These are phyloP conservation scores for Kodamaea hsintzibuensis DNA, from an alignment of 805 yeast species.

Conservation along the genomic window DNA sequence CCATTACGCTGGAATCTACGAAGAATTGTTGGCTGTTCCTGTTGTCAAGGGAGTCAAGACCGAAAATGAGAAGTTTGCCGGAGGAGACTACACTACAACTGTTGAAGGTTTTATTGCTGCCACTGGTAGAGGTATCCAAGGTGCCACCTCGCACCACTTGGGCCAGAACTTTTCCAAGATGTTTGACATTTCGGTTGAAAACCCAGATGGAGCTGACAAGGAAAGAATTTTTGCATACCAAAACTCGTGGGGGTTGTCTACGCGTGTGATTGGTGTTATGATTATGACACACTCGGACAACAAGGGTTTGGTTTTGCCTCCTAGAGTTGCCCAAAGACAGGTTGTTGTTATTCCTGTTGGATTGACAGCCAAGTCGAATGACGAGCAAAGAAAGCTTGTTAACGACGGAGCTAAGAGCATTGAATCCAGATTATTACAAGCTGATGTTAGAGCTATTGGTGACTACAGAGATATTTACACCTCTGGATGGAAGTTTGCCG, in stretches of 20 bases:
- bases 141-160: slow-evolving; percentile 96
- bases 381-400: slow-evolving; percentile 70
- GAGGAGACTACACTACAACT: slow-evolving; percentile 94
- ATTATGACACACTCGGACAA: slow-evolving; percentile 98
- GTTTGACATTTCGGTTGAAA: slow-evolving; percentile 95
- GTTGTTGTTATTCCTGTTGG: slow-evolving; percentile 95
- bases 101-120: slow-evolving; percentile 96
- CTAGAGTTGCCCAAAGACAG: slow-evolving; percentile 92
- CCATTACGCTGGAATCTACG: slow-evolving; percentile 80
- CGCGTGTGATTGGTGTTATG: slow-evolving; percentile 99
- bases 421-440: slow-evolving; percentile 57
- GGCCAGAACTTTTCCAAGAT: slow-evolving; percentile 98
- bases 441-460: slow-evolving; percentile 73
- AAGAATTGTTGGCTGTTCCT: slow-evolving; percentile 95
- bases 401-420: slow-evolving; percentile 68
- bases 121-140: slow-evolving; percentile 99
- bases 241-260: slow-evolving; percentile 99
- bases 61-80: slow-evolving; percentile 97
- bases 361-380: slow-evolving; percentile 79
- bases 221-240: slow-evolving; percentile 90
- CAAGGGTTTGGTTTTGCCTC: slow-evolving; percentile 97
- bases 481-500: slow-evolving; percentile 98
- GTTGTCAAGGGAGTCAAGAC: slow-evolving; percentile 94
- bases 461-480: slow-evolving; percentile 94
- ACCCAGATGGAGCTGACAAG: slow-evolving; percentile 86